A percentile compares a stretch with the other conserved stretches of the same genome.
Conservation (phyloP, 345 rosid genomes). For the Gossypium thurberi region DNA sequence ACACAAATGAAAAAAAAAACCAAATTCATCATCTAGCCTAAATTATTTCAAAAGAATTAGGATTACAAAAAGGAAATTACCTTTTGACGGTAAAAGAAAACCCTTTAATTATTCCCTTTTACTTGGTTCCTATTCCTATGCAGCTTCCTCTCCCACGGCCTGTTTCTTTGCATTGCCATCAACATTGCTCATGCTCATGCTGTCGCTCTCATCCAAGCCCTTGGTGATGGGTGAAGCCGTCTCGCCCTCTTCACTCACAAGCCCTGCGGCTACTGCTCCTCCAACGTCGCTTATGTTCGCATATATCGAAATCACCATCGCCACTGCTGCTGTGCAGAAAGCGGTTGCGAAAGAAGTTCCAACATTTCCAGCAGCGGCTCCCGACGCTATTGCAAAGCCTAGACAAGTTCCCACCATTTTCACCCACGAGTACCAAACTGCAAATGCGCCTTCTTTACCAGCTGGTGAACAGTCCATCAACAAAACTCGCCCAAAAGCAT, state of each 20-base stretch:
- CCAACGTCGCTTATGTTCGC: slow-evolving; percentile 47
- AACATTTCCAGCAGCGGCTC: slow-evolving; percentile 25
- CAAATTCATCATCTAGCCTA: neutral
- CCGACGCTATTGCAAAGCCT: slow-evolving; percentile 47
- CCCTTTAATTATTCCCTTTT: neutral
- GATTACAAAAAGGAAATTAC: neutral
- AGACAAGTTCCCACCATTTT: slow-evolving; percentile 38
- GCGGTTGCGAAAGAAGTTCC: slow-evolving; percentile 34
- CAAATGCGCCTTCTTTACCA: slow-evolving; percentile 51
- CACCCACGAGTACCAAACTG: slow-evolving; percentile 45
- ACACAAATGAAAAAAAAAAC: neutral
- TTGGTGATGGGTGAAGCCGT: neutral
- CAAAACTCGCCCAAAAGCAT: slow-evolving; percentile 45
- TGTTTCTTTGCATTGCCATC: neutral
- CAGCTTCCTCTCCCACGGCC: neutral
- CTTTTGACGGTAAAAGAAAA: neutral
- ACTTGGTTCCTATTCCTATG: neutral
- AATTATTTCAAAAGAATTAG: neutral
- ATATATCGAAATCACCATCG: slow-evolving; percentile 34
- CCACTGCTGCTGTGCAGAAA: slow-evolving; percentile 22
- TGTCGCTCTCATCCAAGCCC: neutral
- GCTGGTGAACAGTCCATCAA: slow-evolving; percentile 41
- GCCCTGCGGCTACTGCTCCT: slow-evolving; percentile 46
- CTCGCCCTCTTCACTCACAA: slow-evolving; percentile 17
- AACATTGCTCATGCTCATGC: neutral